phyloP scores from a whole-genome alignment of 139 green algal species.

The Gonium pectorale region DNA sequence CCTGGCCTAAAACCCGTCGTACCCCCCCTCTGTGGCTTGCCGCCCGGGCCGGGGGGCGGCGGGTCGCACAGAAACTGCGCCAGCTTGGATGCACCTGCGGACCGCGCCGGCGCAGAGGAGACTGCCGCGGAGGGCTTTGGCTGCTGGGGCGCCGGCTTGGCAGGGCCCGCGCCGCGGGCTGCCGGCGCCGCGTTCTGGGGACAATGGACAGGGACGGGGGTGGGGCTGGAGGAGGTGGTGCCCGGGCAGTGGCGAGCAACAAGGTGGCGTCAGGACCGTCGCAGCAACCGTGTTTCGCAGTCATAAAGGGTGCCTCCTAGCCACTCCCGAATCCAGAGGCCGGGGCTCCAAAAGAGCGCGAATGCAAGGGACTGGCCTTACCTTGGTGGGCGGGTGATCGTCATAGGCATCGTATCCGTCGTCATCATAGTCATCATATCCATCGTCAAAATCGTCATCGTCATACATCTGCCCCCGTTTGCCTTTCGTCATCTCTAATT shows the following conservation, averaged over 20 bases:
- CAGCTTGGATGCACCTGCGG: slow-evolving; percentile 83
- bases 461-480: slow-evolving; percentile 59
- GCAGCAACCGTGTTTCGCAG: no score
- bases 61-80: slow-evolving; percentile 70
- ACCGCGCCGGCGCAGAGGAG: slow-evolving; percentile 25
- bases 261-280: not conserved
- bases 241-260: not conserved
- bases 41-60: slow-evolving; percentile 60
- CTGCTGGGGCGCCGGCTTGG: slow-evolving; percentile 4
- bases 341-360: no score
- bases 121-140: slow-evolving; percentile 14
- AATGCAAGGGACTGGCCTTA: not conserved
- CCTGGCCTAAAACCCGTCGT: not conserved
- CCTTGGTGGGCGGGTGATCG: slow-evolving; percentile 23
- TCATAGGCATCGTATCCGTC: slow-evolving; percentile 65
- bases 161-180: no score
- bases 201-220: no score
- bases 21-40: slow-evolving; percentile 74
- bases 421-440: slow-evolving; percentile 60
- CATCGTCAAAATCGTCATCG: slow-evolving; percentile 77
- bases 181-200: no score
- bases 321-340: no score
- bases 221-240: no score
- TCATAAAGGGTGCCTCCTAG: no score
- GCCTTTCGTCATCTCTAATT: slow-evolving; percentile 32